phyloP scores from a whole-genome alignment of 305 asterid genomes.

The Plantago lanceolata region DNA sequence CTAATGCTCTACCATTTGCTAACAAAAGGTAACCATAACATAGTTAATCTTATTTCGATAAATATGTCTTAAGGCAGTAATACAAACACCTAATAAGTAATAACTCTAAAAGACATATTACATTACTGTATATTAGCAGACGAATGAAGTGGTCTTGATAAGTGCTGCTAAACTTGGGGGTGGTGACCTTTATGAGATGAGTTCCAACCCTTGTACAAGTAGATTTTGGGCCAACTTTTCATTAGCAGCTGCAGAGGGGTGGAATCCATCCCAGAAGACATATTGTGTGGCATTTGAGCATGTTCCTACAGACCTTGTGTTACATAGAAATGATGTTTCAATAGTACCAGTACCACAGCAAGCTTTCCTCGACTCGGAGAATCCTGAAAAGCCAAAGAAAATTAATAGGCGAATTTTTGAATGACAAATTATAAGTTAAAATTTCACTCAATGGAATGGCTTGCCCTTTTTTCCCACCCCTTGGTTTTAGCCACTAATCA shows the following conservation, averaged over 20 bases:
- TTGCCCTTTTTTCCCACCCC: background rate
- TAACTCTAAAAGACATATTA: constrained; percentile 7
- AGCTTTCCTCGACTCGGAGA: constrained; percentile 52
- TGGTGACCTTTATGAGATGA: constrained; percentile 27
- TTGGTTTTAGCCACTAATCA: background rate
- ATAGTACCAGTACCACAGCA: constrained; percentile 57
- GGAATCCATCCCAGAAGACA: constrained; percentile 42
- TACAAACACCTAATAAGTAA: constrained; percentile 4
- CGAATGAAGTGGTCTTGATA: constrained; percentile 8
- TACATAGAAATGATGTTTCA: constrained; percentile 53
- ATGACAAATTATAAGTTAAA: constrained; percentile 1
- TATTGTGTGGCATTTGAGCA: constrained; percentile 54
- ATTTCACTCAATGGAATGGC: background rate
- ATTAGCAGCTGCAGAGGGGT: constrained; percentile 37
- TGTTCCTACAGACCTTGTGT: constrained; percentile 49
- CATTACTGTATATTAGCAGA: constrained; percentile 12
- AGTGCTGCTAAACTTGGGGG: constrained; percentile 9
- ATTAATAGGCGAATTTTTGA: background rate
- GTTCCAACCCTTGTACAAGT: constrained; percentile 36
- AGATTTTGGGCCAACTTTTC: constrained; percentile 35
- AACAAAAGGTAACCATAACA: background rate
- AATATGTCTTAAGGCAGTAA: background rate
- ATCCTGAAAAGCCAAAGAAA: constrained; percentile 31
- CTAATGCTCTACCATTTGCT: background rate
- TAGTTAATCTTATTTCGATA: background rate